A percentile compares a stretch with the other conserved stretches of the same genome.
Evolutionary conservation across 495 filamentous ascomycete species (phyloP).

Genomic region (Aspergillus cavernicola): DNA sequence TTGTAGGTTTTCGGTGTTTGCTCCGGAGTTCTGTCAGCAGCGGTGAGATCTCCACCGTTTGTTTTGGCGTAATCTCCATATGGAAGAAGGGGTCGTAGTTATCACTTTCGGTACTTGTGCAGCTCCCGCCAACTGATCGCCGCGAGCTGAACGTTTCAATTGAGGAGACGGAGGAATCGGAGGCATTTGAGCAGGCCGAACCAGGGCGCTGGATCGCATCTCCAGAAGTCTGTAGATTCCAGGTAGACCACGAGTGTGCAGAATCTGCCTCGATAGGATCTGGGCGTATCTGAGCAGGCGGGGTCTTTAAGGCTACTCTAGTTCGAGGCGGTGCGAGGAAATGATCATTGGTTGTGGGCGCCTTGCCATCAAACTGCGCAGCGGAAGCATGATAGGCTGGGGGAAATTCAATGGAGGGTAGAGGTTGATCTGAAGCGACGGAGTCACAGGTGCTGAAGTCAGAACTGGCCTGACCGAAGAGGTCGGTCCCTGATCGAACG

Average conservation of each 20-base stretch:
- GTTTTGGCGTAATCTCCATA: conserved; percentile 37
- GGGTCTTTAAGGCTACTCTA: conserved; percentile 59
- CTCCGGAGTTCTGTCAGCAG: conserved; percentile 23
- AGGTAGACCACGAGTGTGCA: conserved; percentile 26
- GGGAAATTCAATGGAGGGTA: conserved; percentile 61
- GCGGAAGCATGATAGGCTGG: conserved; percentile 19
- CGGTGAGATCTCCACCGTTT: conserved; percentile 30
- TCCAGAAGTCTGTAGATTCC: conserved; percentile 31
- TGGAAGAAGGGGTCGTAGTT: conserved; percentile 53
- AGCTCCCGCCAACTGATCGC: conserved; percentile 62
- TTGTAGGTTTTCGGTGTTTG: conserved; percentile 18
- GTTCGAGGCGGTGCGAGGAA: conserved; percentile 48
- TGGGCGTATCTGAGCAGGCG: conserved; percentile 52
- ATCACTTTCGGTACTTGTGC: conserved; percentile 65
- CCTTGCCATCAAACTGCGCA: conserved; percentile 17
- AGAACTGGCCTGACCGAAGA: conserved; percentile 34
- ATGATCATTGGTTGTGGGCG: conserved; percentile 37
- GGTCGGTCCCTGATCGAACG: conserved; percentile 45
- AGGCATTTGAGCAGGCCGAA: conserved; percentile 59
- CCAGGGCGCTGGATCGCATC: conserved; percentile 49
- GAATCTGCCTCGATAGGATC: conserved; percentile 30
- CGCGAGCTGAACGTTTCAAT: conserved; percentile 62
- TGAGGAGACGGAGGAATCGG: conserved; percentile 68
- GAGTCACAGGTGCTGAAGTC: conserved; percentile 29
- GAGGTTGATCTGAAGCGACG: conserved; percentile 39